These are phyloP conservation scores for Amoebophrya sp. DNA, from an alignment of 169 alveolate species.

Conservation along the genomic window DNA sequence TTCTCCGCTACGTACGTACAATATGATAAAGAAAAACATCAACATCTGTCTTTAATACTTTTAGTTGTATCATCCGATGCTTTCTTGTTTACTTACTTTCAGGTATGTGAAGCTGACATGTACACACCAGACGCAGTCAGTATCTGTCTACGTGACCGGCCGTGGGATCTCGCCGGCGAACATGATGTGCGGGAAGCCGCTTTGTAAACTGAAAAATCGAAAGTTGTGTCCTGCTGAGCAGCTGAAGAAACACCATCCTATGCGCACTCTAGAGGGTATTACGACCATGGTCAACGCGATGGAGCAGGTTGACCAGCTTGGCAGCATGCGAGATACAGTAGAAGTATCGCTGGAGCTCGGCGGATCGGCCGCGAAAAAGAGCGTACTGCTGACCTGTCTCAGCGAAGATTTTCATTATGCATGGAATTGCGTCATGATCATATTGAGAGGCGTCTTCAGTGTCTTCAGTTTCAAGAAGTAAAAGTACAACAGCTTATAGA, in stretches of 20 bases:
- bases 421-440: too few relatives aligned
- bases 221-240: background rate
- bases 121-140: background rate
- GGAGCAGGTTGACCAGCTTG: background rate
- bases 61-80: too few relatives aligned
- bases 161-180: background rate
- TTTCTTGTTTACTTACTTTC: too few relatives aligned
- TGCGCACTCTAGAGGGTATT: too few relatives aligned
- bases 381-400: background rate
- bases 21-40: too few relatives aligned
- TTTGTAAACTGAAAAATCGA: background rate
- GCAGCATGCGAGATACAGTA: background rate
- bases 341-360: background rate
- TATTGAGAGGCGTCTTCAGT: too few relatives aligned
- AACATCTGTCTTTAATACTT: too few relatives aligned
- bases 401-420: too few relatives aligned
- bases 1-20: too few relatives aligned
- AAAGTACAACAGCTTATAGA: too few relatives aligned
- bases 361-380: background rate
- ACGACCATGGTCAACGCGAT: slow-evolving; percentile 6
- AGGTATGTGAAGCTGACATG: background rate
- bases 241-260: too few relatives aligned
- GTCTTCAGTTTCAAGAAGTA: too few relatives aligned
- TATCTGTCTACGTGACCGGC: background rate
- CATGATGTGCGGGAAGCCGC: background rate